Base-by-base conservation (phyloP, 805 yeast species). In the Sugiyamaella boreocaroliniensis region DNA sequence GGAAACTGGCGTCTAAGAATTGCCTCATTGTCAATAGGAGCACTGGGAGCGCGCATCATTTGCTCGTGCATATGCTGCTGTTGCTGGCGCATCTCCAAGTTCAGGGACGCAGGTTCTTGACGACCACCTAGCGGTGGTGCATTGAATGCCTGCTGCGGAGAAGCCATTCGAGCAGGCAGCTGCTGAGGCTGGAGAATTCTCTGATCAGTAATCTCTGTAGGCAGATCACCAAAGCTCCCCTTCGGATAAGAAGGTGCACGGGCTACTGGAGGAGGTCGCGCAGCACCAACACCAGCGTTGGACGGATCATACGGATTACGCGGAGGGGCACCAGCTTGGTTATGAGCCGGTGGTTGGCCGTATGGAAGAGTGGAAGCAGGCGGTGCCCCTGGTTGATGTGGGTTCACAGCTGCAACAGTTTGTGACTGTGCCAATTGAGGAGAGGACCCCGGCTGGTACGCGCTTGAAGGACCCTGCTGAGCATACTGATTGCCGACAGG, bases 1-100 rank as follows among this genome's bases (percentile, higher is more conserved):
- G 96, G 95, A 68, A 85, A 85, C 63, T 86, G 95, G 51, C 85
- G 74, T 46, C 71, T 68, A 20, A 74, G 67, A 49, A 84, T 66
- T 20, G 81, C 77, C 49, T 77, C 78, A 7, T 58, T 57, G 22
- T 57, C 61, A 22, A 55, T 53, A 4, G 65, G 60, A 11, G 56
- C 50, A 45, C 46, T 42, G 19, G 55, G 15, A 19, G 44, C 43
- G 14, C 44, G 29, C 18, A 18, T 19, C 45, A 22, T 40, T 44
- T 18, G 34, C 32, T 29, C 26, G 19, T 32, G 37, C 45, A 45
- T 34, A 4, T 22, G 45, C 40, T 10, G 53, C 45, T 29, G 45
- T 16, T 40, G 46, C 48, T 22, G 43, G 32, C 37, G 16, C 26
- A 47, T 34, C 20, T 45, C 52, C 8, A 56, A 51, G 29, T 56